A percentile compares a stretch with the other conserved stretches of the same genome.
Conservation (phyloP, 179 eudicot species). For the Beta corolliflora region DNA sequence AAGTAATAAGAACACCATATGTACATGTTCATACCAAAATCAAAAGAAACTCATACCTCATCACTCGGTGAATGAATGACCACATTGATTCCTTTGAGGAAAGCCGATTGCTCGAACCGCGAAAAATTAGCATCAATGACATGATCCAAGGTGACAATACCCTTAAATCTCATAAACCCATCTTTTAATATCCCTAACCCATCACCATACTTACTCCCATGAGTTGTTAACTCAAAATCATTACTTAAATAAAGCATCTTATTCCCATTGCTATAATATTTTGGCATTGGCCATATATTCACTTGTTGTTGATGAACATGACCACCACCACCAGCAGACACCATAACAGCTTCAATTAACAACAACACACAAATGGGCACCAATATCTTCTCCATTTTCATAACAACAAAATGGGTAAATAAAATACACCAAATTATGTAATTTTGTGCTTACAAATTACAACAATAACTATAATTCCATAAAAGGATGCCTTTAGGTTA, state of each 20-base stretch:
- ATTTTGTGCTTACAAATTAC: background rate
- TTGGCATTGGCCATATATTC: constrained; percentile 94
- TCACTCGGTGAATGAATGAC: constrained; percentile 57
- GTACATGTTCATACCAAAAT: background rate
- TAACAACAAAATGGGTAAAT: constrained; percentile 13
- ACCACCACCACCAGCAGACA: constrained; percentile 29
- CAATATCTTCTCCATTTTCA: constrained; percentile 44
- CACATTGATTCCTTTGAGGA: constrained; percentile 71
- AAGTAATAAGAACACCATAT: background rate
- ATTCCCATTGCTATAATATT: constrained; percentile 50
- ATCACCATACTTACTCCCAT: constrained; percentile 69
- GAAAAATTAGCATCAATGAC: constrained; percentile 48
- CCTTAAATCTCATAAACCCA: constrained; percentile 58
- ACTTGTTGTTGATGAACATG: constrained; percentile 32
- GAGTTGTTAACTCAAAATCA: constrained; percentile 57
- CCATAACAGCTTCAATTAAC: constrained; percentile 34
- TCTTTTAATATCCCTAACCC: constrained; percentile 60
- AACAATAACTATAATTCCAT: background rate
- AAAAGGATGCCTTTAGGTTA: background rate
- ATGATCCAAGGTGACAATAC: constrained; percentile 54
- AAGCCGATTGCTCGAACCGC: constrained; percentile 33
- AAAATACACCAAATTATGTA: background rate
- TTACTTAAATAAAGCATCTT: constrained; percentile 42
- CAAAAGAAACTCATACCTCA: constrained; percentile 54
- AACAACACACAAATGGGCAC: constrained; percentile 36